Base-by-base conservation (phyloP, 139 green algal genomes). In the Chlorella sp. region DNA sequence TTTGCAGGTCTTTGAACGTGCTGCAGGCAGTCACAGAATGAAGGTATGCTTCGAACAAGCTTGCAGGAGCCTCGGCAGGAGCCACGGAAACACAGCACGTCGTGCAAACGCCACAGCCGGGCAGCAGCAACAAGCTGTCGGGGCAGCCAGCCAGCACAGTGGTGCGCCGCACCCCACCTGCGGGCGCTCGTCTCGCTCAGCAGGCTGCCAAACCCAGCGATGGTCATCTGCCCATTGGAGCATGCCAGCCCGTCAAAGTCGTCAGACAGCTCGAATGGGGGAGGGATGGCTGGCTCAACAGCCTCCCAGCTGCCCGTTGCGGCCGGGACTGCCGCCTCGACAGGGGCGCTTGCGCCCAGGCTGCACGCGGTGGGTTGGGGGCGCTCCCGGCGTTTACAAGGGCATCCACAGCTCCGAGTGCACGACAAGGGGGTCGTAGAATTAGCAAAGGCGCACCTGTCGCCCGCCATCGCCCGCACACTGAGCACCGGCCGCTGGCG, bases 1-100 rank as follows among this genome's bases (percentile, higher is more conserved):
- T 93, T 1, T 78, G 56, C 5, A 97, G 85, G 18, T 96, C 84
- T 28, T 95, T 95, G 63, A 98, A 99, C 1, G 96, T 99, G 96
- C 92, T 90, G 89, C 87, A 39, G 18, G 90, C 86, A 13, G 62
- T 17, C 5, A 25, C 3, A 17, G 26, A 11, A 68, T 32, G 62
- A 3, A 34, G 62, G 21, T 5, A 12, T 28, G 21, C 20, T 51
- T 9, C 7, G 44, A 6, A 51, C 44, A 6, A 51, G 44, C 7
- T 9, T 51, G 44, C 44, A 51, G 44, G 7, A 51, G 44, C 44
- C 11, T 15, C 6, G 44, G 57, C 23, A 30, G 7, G 57, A 65
- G 57, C 57, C 4, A 6, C 44, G 7, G 7, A 11, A 55, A 55
- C 11, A 11, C 44, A 55, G 11, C 44, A 55, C 44, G 7, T 55